A percentile compares a stretch with the other conserved stretches of the same genome.
Conservation (phyloP, 2,329 filamentous ascomycete genomes). For the Meredithiella fracta region DNA sequence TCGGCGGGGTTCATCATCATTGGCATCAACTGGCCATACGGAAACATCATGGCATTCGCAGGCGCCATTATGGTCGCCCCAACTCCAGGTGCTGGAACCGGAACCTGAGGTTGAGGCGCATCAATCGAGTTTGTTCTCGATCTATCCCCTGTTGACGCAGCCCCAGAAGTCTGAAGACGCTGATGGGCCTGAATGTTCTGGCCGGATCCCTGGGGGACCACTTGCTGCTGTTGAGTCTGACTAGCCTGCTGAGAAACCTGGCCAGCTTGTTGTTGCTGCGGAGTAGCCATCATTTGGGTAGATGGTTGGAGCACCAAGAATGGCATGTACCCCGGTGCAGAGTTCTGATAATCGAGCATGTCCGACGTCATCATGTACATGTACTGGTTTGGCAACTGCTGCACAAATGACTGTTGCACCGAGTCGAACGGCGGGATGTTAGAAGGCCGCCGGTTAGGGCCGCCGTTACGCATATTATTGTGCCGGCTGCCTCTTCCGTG, state of each 20-base stretch:
- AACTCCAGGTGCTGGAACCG: not conserved
- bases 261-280: slow-evolving; percentile 15
- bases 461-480: slow-evolving; percentile 26
- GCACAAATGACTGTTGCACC: slow-evolving; percentile 9
- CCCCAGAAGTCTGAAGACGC: slow-evolving; percentile 3
- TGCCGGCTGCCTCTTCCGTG: slow-evolving; percentile 32
- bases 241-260: slow-evolving; percentile 8
- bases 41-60: not conserved
- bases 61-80: not conserved
- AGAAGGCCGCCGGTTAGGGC: slow-evolving; percentile 34
- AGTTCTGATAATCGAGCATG: not conserved
- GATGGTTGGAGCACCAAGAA: not conserved
- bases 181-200: slow-evolving; percentile 5
- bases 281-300: too few species aligned
- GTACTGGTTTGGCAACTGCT: slow-evolving; percentile 20
- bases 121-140: slow-evolving; percentile 49
- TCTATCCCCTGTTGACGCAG: slow-evolving; percentile 23
- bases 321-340: not conserved
- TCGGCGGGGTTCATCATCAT: slow-evolving; percentile 22
- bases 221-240: slow-evolving; percentile 1
- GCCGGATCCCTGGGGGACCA: not conserved
- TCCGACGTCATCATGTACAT: not conserved
- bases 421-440: slow-evolving; percentile 35
- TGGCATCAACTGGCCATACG: too few species aligned
- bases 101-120: slow-evolving; percentile 36